Percentiles rank a stretch among this genome's conserved stretches.
phyloP scores from a whole-genome alignment of 768 basidiomycete genomes.

The Podaxis carcinomalis region DNA sequence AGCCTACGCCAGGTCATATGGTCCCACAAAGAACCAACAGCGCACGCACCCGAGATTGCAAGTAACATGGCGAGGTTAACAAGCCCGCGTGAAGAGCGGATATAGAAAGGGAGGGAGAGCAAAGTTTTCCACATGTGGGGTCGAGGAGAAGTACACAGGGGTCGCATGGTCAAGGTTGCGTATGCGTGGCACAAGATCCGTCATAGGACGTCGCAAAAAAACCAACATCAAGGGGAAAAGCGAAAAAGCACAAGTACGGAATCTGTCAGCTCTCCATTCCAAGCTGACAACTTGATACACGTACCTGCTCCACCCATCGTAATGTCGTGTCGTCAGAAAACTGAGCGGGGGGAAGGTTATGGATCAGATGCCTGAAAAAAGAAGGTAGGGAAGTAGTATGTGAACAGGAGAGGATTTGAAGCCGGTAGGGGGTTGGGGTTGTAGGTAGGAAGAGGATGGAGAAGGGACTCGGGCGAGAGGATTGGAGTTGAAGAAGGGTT shows the following conservation, averaged over 20 bases:
- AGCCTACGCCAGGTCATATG: slow-evolving; percentile 48
- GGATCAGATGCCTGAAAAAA: slow-evolving; percentile 1
- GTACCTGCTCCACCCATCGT: slow-evolving; percentile 40
- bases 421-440: neutral
- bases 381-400: neutral
- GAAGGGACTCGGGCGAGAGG: too few species aligned
- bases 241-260: neutral
- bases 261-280: neutral
- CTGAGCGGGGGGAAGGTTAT: neutral
- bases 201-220: neutral
- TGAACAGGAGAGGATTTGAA: neutral
- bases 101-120: neutral
- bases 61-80: neutral
- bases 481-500: neutral
- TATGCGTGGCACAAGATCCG: neutral
- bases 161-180: neutral
- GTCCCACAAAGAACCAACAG: neutral
- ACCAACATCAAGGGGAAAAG: neutral
- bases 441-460: neutral
- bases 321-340: slow-evolving; percentile 12
- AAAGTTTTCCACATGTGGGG: neutral
- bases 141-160: neutral
- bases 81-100: neutral
- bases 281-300: slow-evolving; percentile 14
- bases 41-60: neutral